A percentile compares a stretch with the other conserved stretches of the same genome.
Conservation (phyloP, 495 filamentous ascomycete species). For the Opeltia flavorubescens region DNA sequence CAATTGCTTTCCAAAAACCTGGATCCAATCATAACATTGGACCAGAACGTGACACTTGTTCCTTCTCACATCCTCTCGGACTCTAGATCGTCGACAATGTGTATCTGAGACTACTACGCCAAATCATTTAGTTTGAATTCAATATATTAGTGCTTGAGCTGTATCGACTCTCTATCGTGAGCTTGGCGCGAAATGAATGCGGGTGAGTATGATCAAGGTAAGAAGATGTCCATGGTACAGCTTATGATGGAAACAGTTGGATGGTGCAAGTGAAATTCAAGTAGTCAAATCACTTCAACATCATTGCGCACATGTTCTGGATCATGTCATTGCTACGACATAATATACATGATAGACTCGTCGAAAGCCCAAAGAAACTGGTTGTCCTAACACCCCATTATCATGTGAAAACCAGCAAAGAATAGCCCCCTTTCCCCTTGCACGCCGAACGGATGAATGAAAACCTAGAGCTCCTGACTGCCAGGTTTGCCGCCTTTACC, state of each 20-base stretch:
- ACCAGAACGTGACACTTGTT: too few species aligned
- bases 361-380: constrained; percentile 58
- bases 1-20: too few species aligned
- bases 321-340: constrained; percentile 51
- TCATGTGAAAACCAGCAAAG: constrained; percentile 54
- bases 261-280: background rate
- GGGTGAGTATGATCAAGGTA: background rate
- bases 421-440: constrained; percentile 18
- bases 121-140: too few species aligned
- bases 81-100: too few species aligned
- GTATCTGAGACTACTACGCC: too few species aligned
- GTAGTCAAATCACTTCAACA: background rate
- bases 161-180: too few species aligned
- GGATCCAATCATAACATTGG: too few species aligned
- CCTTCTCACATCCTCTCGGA: too few species aligned
- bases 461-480: constrained; percentile 76
- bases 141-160: too few species aligned
- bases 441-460: constrained; percentile 27
- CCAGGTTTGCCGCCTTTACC: constrained; percentile 71
- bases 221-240: too few species aligned
- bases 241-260: background rate
- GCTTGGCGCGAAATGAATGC: too few species aligned
- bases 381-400: constrained; percentile 79
- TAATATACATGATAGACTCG: constrained; percentile 89
- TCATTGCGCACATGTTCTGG: constrained; percentile 34